These are phyloP conservation scores for Salix koriyanagi DNA, from an alignment of 345 rosid species.

Conservation along the genomic window DNA sequence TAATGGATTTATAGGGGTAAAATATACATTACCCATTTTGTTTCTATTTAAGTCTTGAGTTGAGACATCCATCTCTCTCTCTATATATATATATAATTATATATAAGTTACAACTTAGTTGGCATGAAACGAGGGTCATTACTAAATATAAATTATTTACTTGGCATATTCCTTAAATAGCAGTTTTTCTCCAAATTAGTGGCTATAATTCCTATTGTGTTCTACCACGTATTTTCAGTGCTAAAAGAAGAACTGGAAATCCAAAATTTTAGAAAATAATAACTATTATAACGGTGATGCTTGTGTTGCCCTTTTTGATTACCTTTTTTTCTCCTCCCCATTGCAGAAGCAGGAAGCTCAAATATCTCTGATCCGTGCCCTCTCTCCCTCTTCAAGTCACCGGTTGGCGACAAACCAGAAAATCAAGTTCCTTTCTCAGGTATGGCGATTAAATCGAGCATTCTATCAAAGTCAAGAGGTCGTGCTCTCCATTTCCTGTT, in stretches of 20 bases:
- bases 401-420: not conserved
- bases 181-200: not conserved
- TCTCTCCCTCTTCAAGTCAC: not conserved
- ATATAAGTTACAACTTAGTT: not conserved
- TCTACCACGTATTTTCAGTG: conserved; percentile 10
- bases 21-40: no score
- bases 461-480: not conserved
- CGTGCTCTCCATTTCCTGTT: not conserved
- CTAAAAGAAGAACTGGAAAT: conserved; percentile 1
- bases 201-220: conserved; percentile 2
- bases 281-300: not conserved
- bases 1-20: no score
- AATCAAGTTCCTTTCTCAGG: not conserved
- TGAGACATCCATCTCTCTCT: no score
- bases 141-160: not conserved
- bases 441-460: not conserved
- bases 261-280: not conserved
- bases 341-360: not conserved
- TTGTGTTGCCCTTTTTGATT: not conserved
- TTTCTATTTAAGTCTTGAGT: no score
- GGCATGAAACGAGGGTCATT: not conserved
- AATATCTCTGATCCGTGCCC: not conserved
- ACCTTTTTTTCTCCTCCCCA: not conserved
- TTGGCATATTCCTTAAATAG: not conserved
- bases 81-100: no score